Evolutionary conservation across 2,329 filamentous ascomycete genomes (phyloP).

Genomic region (Alternaria atra): DNA sequence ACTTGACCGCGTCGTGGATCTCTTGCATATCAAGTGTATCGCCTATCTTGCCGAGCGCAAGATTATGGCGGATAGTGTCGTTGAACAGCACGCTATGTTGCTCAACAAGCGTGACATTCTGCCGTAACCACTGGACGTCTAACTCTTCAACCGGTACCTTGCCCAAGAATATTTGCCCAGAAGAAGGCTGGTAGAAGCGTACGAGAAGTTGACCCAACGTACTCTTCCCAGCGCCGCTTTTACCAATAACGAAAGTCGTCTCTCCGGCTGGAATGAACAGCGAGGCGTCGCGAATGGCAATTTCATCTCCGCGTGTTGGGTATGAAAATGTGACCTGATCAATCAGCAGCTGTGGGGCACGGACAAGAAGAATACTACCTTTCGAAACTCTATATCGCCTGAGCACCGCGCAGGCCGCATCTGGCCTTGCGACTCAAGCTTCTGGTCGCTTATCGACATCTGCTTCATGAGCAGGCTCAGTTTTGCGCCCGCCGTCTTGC

Average conservation of each 20-base stretch:
- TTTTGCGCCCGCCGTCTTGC: constrained; percentile 74
- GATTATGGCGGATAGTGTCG: constrained; percentile 79
- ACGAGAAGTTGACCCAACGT: constrained; percentile 83
- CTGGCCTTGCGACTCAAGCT: constrained; percentile 23
- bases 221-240: constrained; percentile 91
- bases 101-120: constrained; percentile 81
- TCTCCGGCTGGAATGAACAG: constrained; percentile 77
- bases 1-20: constrained; percentile 69
- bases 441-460: constrained; percentile 38
- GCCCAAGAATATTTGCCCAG: constrained; percentile 75
- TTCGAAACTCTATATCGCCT: constrained; percentile 74
- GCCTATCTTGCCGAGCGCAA: constrained; percentile 73
- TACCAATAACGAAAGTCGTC: constrained; percentile 82
- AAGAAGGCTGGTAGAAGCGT: constrained; percentile 74
- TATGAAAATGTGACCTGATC: constrained; percentile 82
- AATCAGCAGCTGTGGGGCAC: constrained; percentile 9
- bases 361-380: constrained; percentile 61
- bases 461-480: constrained; percentile 61
- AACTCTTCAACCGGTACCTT: constrained; percentile 68
- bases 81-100: constrained; percentile 84
- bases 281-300: constrained; percentile 68
- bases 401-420: constrained; percentile 56
- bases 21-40: constrained; percentile 61
- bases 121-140: constrained; percentile 75
- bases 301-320: constrained; percentile 70